Base-by-base conservation (phyloP, 2,329 filamentous ascomycete genomes). In the Sphaerostilbella broomeana region DNA sequence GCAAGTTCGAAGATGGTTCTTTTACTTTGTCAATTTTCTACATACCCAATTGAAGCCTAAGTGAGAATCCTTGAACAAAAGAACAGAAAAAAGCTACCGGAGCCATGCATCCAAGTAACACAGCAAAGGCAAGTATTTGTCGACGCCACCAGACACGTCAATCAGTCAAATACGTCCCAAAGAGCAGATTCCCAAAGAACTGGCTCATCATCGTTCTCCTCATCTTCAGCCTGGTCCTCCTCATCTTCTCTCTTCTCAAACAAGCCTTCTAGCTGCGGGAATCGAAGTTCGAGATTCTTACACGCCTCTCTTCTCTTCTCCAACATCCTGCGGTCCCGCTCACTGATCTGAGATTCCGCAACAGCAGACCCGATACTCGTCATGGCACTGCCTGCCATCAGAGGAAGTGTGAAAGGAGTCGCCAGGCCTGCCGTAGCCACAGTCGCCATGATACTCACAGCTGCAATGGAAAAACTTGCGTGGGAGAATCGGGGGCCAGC, bases 301-400 rank as follows among this genome's bases (percentile, higher is more conserved):
- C 33, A 39, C 17, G 37, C 37, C 22, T 27, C 33, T 8, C 10
- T 33, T 7, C 37, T 39, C n/a, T 39, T 28, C 29, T 39, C 29
- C 6, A 24, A 30, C 37, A 33, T 20, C 4, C 16, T 13, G 3
- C 10, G 11, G 10, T 27, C 30, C 13, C 37, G 29, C n/a, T n/a
- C n/a, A n/a, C n/a, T n/a, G n/a, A n/a, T n/a, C n/a, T n/a, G n/a
- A n/a, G n/a, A n/a, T n/a, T n/a, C n/a, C n/a, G n/a, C n/a, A n/a
- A n/a, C n/a, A n/a, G n/a, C n/a, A n/a, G n/a, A n/a, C n/a, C n/a
- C n/a, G n/a, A n/a, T n/a, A 16, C 12, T 21, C 16, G 16, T 39
- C 29, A 26, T 33, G n/a, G n/a, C n/a, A 24, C 29, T 30, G 3
- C 29, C 29, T 7, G 29, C 37, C 29, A 39, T 33, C 22, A 39